Evolutionary conservation across 2,329 filamentous ascomycete genomes (phyloP).

Genomic region (Elsinoe arachidis): DNA sequence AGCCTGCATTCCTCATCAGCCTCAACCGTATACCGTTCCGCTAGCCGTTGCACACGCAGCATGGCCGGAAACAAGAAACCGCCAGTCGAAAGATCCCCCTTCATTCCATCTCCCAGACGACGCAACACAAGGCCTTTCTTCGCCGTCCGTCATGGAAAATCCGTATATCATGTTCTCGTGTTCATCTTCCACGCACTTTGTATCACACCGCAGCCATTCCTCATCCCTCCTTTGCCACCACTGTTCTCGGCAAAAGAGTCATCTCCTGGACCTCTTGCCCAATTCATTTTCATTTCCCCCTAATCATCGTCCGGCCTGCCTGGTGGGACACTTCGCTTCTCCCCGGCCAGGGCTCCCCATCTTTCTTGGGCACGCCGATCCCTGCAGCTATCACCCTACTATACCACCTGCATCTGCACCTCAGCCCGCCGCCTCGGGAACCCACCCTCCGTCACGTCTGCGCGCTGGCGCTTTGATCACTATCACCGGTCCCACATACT

Average conservation of each 20-base stretch:
- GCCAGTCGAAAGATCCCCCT: neutral
- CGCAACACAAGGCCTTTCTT: constrained; percentile 10
- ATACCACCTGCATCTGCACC: constrained; percentile 8
- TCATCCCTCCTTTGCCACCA: neutral
- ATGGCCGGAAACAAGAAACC: neutral
- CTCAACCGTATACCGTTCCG: constrained; percentile 5
- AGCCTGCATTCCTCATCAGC: constrained; percentile 10
- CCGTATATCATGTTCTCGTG: constrained; percentile 5
- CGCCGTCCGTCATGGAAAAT: neutral
- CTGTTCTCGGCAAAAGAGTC: neutral
- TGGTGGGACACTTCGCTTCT: neutral
- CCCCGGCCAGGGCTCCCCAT: neutral
- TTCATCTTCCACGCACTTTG: neutral
- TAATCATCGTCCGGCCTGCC: neutral
- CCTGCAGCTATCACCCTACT: constrained; percentile 8
- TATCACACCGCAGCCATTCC: neutral
- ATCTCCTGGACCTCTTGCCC: neutral
- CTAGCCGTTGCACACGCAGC: constrained; percentile 8
- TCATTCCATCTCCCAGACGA: constrained; percentile 12
- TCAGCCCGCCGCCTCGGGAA: neutral
- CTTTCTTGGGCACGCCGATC: neutral
- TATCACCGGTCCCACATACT: constrained; percentile 1
- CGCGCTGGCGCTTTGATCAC: constrained; percentile 4
- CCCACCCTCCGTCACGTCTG: neutral
- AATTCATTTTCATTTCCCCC: neutral